Percentiles rank a stretch among this genome's conserved stretches.
phyloP scores from a whole-genome alignment of 2,329 filamentous ascomycete species.

The Beauveria medogensis region DNA sequence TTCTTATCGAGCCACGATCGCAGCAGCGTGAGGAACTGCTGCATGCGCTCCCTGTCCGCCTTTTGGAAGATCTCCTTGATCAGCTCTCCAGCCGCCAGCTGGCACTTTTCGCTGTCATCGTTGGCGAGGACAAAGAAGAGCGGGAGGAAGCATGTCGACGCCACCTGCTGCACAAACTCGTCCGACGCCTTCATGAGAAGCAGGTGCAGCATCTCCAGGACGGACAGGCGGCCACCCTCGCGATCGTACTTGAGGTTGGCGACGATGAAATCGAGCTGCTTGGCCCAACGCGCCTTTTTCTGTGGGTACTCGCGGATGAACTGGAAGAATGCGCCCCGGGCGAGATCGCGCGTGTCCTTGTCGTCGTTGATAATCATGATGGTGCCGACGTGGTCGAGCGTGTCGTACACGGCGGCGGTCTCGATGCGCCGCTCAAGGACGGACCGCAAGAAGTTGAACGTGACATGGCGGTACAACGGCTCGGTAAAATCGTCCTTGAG shows the following conservation, averaged over 20 bases:
- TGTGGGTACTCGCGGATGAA: conserved; percentile 94
- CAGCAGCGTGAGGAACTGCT: conserved; percentile 63
- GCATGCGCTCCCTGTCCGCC: conserved; percentile 63
- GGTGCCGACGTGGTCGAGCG: conserved; percentile 76
- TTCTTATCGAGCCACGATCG: conserved; percentile 69
- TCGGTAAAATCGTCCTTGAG: conserved; percentile 86
- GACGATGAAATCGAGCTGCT: conserved; percentile 81
- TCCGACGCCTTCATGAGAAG: conserved; percentile 79
- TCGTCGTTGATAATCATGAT: conserved; percentile 97
- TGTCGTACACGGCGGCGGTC: conserved; percentile 83
- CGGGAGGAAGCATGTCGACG: conserved; percentile 75
- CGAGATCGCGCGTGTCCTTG: conserved; percentile 76
- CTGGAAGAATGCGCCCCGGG: conserved; percentile 83
- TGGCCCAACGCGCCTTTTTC: conserved; percentile 77
- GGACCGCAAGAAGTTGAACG: conserved; percentile 87
- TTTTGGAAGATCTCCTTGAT: conserved; percentile 74
- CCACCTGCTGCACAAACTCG: conserved; percentile 73
- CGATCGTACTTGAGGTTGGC: conserved; percentile 88
- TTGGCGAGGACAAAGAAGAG: conserved; percentile 80
- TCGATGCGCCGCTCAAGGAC: conserved; percentile 79
- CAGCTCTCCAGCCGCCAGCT: conserved; percentile 70
- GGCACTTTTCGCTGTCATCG: conserved; percentile 79
- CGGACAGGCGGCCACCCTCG: conserved; percentile 79
- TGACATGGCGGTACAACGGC: conserved; percentile 82
- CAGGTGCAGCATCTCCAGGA: conserved; percentile 84